Evolutionary conservation across 192 early-diverging fungal species (phyloP), one percentile per base, ranked within the genome.

Genomic region (Podila horticola): DNA sequence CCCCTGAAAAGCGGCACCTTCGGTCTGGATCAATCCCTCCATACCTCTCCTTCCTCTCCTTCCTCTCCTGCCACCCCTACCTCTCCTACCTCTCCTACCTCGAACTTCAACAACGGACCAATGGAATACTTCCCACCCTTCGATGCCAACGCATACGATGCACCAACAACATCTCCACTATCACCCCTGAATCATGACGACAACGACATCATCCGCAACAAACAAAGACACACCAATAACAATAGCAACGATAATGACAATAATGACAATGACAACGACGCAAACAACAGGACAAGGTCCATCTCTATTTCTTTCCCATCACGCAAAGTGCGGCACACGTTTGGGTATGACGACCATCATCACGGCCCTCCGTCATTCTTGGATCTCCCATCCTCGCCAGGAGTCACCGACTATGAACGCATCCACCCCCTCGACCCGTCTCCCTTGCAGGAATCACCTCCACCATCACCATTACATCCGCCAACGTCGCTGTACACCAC

Each of bases 1-100:
- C 72, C 72, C 9, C 58, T 74, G 19, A 55, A 59, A 19, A 74
- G 72, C 49, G 51, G 72, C 24, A 74, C 72, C 17, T 74, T 74
- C 52, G 72, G 72, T 41, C 28, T 36, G 13, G 24, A 55, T 26
- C 24, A 36, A 36, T 36, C 11, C 34, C 34, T 36, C 11, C 34
- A 36, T 36, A 36, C 34, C 34, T 36, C 34, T 36, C 34, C 33
- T 34, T 7, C 33, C 33, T 34, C 33, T 58, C 58, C 28, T 22
- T 10, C 1, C 58, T 19, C 13, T 30, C 2, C 31, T 31, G 5
- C 33, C 34, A 9, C 13, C 24, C 29, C 26, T 24, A 6, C 52
- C 6, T 55, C 20, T 19, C 20, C 20, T n/a, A 19, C 52, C 6
- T 24, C 52, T 55, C 9, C 52, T 5, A 6, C 7, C 34, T 36